Evolutionary conservation across 257 asterid genomes (phyloP).

Genomic region (Petunia axillaris): DNA sequence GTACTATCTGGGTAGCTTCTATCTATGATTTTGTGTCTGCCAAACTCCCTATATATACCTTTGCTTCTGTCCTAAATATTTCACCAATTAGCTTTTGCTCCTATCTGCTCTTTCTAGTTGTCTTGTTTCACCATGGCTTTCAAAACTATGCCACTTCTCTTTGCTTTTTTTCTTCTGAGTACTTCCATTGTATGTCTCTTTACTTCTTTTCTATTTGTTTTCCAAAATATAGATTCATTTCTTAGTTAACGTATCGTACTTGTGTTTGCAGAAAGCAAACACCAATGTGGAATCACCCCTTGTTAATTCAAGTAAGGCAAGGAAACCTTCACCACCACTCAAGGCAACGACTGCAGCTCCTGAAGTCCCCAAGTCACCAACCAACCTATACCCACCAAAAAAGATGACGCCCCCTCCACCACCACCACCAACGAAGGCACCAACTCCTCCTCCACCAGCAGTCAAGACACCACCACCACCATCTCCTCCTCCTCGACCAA

Average conservation of each 20-base stretch:
- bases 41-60: not conserved
- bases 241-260: too few species aligned
- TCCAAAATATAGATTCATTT: too few species aligned
- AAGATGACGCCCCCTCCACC: constrained; percentile 17
- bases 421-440: constrained; percentile 20
- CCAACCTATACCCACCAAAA: not conserved
- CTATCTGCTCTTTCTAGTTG: constrained; percentile 19
- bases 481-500: constrained; percentile 42
- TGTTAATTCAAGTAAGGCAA: too few species aligned
- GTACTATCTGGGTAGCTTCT: too few species aligned
- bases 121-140: not conserved
- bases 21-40: too few species aligned
- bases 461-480: constrained; percentile 39
- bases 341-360: not conserved
- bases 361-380: not conserved
- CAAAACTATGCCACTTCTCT: constrained; percentile 38
- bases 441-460: constrained; percentile 35
- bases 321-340: too few species aligned
- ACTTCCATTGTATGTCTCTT: constrained; percentile 41
- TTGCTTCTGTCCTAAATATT: not conserved
- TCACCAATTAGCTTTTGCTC: not conserved
- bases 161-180: constrained; percentile 44
- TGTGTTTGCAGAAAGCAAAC: too few species aligned
- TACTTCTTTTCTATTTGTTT: too few species aligned
- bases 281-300: too few species aligned